Conservation (phyloP, 2,329 filamentous ascomycete genomes). For the Sclerotinia glacialis region DNA sequence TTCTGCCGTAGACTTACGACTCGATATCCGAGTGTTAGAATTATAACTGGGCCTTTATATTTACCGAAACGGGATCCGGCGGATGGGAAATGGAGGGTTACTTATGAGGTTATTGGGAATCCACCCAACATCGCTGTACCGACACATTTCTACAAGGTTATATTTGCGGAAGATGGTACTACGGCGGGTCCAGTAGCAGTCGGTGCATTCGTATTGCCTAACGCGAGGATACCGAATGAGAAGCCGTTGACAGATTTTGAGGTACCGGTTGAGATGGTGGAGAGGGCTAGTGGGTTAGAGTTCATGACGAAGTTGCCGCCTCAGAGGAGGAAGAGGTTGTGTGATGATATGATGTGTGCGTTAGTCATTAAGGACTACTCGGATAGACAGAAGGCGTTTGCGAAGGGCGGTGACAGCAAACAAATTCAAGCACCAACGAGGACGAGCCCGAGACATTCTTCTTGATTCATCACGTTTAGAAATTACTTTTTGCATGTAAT, state of each 20-base stretch:
- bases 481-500: conserved; percentile 18
- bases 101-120: conserved; percentile 91
- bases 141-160: conserved; percentile 99
- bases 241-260: conserved; percentile 91
- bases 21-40: conserved; percentile 79
- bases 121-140: conserved; percentile 94
- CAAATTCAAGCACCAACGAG: conserved; percentile 30
- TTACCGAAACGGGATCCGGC: conserved; percentile 75
- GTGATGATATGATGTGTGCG: conserved; percentile 80
- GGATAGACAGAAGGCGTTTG: conserved; percentile 58
- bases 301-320: conserved; percentile 79
- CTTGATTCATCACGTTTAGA: conserved; percentile 17
- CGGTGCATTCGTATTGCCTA: conserved; percentile 92
- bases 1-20: conserved; percentile 83
- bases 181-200: conserved; percentile 74
- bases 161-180: conserved; percentile 84
- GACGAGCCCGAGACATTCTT: conserved; percentile 36
- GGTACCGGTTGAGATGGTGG: conserved; percentile 87
- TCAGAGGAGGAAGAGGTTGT: conserved; percentile 73
- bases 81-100: conserved; percentile 94
- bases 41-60: conserved; percentile 93
- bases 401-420: conserved; percentile 30
- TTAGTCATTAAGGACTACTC: conserved; percentile 79
- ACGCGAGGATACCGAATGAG: conserved; percentile 80
- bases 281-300: conserved; percentile 87